These are phyloP conservation scores for Dothiorella sarmentorum DNA, from an alignment of 2,329 filamentous ascomycete genomes.

Conservation along the genomic window DNA sequence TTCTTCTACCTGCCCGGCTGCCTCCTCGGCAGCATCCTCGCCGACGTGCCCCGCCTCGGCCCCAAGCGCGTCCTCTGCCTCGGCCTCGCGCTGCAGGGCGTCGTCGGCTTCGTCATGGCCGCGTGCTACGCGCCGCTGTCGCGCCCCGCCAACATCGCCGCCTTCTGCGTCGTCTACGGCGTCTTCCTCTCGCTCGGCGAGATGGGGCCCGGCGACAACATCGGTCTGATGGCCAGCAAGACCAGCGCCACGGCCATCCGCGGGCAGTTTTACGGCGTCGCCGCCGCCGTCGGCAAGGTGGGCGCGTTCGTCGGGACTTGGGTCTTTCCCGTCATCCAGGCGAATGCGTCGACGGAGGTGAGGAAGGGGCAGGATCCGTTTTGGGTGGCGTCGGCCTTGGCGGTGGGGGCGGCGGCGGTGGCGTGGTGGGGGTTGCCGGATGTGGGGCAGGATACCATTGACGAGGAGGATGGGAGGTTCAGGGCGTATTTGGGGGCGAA, in stretches of 20 bases:
- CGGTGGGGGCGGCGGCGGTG: conserved; percentile 68
- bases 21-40: conserved; percentile 69
- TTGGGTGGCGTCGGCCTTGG: conserved; percentile 75
- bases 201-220: conserved; percentile 86
- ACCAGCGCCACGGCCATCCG: conserved; percentile 85
- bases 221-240: conserved; percentile 81
- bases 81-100: conserved; percentile 68
- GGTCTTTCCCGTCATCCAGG: conserved; percentile 65
- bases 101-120: conserved; percentile 87
- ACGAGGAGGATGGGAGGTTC: conserved; percentile 72
- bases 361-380: conserved; percentile 79
- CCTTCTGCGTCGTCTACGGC: conserved; percentile 75
- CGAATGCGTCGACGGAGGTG: conserved; percentile 31
- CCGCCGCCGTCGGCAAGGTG: conserved; percentile 70
- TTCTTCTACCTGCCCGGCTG: conserved; percentile 86
- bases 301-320: conserved; percentile 84
- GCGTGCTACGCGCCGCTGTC: conserved; percentile 71
- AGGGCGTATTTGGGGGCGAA: conserved; percentile 59
- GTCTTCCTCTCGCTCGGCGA: conserved; percentile 76
- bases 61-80: conserved; percentile 70
- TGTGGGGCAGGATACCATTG: conserved; percentile 80
- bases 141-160: conserved; percentile 63
- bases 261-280: conserved; percentile 69
- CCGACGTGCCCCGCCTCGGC: conserved; percentile 65
- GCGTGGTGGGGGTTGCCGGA: conserved; percentile 68